Base-by-base conservation (phyloP, 1,139 yeast species). In the Debaryomyces sp. region DNA sequence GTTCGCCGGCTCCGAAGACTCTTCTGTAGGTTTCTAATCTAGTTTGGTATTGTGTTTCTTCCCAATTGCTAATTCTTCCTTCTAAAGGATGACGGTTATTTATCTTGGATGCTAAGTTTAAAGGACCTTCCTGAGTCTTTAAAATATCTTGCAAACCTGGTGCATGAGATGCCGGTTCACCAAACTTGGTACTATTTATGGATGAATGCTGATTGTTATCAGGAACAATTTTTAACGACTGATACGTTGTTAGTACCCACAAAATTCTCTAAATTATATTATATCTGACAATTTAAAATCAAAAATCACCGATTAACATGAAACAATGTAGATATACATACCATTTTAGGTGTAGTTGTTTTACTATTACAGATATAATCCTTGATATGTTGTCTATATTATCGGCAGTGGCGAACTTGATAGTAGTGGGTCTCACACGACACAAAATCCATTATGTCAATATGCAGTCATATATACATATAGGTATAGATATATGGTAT, bases 21-120 rank as follows among this genome's bases (percentile, higher is more conserved):
- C 96, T 81, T 63, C 96, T 81, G 68, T 88, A 85, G 49, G 84
- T 83, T 64, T 91, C 96, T 74, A 91, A 64, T 60, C 84, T 83
- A 55, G 87, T 74, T 38, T 84, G 84, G 43, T 78, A 78, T 62
- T 89, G 94, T 8, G 88, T 85, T 48, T 77, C 76, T 26, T 91
- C 95, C 98, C 98, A 94, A 59, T 84, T 78, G 49, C 72, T 69
- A 40, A 94, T 69, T 58, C 97, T 81, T 10, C 80, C 61, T 64
- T 94, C 96, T 55, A 94, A 75, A 6, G 98, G 98, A 67, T 94
- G 99, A 65, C 89, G 85, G 60, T 85, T 84, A 65, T 89, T 90
- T 60, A 90, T 72, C 57, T 82, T 81, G 21, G 94, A 80, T 9
- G 90, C 80, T 53, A 89, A 71, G 42, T 76, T 78, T 32, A 80